These are phyloP conservation scores for Candida mattraensis DNA, from an alignment of 805 yeast genomes.

Conservation along the genomic window DNA sequence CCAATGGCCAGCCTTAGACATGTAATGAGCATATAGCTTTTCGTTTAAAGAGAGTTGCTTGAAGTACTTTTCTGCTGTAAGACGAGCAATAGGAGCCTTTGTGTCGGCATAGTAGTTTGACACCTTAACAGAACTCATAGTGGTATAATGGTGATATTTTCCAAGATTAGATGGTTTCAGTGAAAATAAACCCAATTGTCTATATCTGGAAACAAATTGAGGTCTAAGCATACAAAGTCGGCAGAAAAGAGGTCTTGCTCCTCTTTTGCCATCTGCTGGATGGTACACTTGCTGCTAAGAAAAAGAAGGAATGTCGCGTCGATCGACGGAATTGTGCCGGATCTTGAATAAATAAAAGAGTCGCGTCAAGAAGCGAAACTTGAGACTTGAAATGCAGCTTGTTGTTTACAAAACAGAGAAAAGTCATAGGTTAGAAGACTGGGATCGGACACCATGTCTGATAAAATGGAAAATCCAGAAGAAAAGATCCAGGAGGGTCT, in stretches of 20 bases:
- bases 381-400: too few species aligned
- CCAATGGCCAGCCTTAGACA: slow-evolving; percentile 79
- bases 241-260: background rate
- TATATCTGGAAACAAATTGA: slow-evolving; percentile 1
- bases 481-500: slow-evolving; percentile 78
- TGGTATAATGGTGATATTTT: too few species aligned
- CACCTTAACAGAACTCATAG: too few species aligned
- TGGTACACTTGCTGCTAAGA: too few species aligned
- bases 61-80: slow-evolving; percentile 70
- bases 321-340: too few species aligned
- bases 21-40: slow-evolving; percentile 77
- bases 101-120: slow-evolving; percentile 53
- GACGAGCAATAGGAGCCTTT: slow-evolving; percentile 67
- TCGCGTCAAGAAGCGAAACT: too few species aligned
- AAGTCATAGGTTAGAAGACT: background rate
- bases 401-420: too few species aligned
- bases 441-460: slow-evolving; percentile 7
- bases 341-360: too few species aligned
- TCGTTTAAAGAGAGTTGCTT: slow-evolving; percentile 58
- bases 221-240: slow-evolving; percentile 2
- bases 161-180: background rate
- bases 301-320: too few species aligned
- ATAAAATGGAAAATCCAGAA: slow-evolving; percentile 78
- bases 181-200: too few species aligned
- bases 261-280: too few species aligned